Evolutionary conservation across 768 basidiomycete species (phyloP), one percentile per base, ranked within the genome.

Genomic region (Suillus americanus): DNA sequence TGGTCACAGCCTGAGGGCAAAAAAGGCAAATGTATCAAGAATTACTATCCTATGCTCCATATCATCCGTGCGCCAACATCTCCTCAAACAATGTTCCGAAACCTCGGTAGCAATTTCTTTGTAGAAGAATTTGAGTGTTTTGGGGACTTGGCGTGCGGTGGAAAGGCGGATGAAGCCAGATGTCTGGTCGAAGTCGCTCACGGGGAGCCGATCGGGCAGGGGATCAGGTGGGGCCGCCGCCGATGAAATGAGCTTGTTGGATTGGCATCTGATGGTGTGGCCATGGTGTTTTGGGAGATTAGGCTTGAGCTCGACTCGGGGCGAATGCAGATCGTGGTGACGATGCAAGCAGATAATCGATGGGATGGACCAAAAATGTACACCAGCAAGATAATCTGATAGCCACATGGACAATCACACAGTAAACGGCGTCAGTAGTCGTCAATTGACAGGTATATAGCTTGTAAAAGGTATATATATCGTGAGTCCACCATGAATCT

Each of bases 91-190:
- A n/a, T n/a, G n/a, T n/a, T n/a, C 28, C 3, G 28, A 30, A 30
- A 30, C 28, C 28, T 30, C 28, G 28, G 28, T 30, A 30, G 28
- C 28, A 3, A 30, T 30, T 30, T 79, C 67, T 1, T 62, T 54
- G 69, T 86, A 87, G 70, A 86, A 86, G 59, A 69, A 76, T 35
- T 71, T 71, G 25, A 87, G 70, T 1, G 85, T 86, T 7, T 78
- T 78, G 5, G 77, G 77, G 10, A 86, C 66, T 69, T 88, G 86
- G 23, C 0, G n/a, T 0, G 83, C 77, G 1, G 85, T 86, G 25
- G 85, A 86, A 28, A 87, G 77, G 67, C 87, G 86, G 65, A 87
- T 79, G 67, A 86, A 87, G 1, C 81, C 81, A 9, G 80, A 80
- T 5, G 66, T 60, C 46, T 72, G 60, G 65, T 88, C 86, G 16